phyloP scores from a whole-genome alignment of 208 protist genomes.

The Leishmania tropica region DNA sequence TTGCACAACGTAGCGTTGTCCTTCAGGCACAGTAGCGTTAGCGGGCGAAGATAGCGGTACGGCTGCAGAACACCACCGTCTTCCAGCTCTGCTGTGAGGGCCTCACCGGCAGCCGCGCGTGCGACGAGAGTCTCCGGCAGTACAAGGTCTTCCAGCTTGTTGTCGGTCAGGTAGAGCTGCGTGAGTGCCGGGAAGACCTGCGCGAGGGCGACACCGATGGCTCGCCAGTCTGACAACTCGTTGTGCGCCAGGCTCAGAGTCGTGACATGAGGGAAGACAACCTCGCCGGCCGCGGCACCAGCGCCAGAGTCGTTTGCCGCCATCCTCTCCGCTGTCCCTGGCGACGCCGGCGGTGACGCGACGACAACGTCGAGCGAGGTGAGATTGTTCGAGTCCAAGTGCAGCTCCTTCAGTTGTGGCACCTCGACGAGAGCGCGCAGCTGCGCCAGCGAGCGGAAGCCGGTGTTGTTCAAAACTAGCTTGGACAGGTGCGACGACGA shows the following conservation, averaged over 20 bases:
- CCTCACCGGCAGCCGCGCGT: slow-evolving; percentile 5
- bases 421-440: slow-evolving; percentile 54
- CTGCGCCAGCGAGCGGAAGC: slow-evolving; percentile 60
- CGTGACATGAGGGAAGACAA: slow-evolving; percentile 58
- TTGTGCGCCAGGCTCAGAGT: slow-evolving; percentile 87
- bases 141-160: slow-evolving; percentile 54
- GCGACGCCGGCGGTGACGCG: not conserved
- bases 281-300: not conserved
- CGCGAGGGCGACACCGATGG: slow-evolving; percentile 44
- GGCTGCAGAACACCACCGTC: slow-evolving; percentile 13
- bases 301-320: not conserved
- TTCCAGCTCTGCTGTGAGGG: not conserved
- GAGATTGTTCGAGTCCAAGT: slow-evolving; percentile 80
- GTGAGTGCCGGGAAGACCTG: slow-evolving; percentile 62
- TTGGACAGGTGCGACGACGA: slow-evolving; percentile 51
- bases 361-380: slow-evolving; percentile 32
- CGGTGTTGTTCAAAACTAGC: slow-evolving; percentile 80
- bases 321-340: not conserved
- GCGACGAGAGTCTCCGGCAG: slow-evolving; percentile 28
- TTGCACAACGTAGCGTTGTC: slow-evolving; percentile 65
- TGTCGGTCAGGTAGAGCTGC: slow-evolving; percentile 73
- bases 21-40: slow-evolving; percentile 76
- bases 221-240: slow-evolving; percentile 54
- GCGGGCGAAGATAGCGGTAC: slow-evolving; percentile 47
- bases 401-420: slow-evolving; percentile 68